Evolutionary conservation across 2,329 filamentous ascomycete species (phyloP).

Genomic region (Teratosphaeria destructans): DNA sequence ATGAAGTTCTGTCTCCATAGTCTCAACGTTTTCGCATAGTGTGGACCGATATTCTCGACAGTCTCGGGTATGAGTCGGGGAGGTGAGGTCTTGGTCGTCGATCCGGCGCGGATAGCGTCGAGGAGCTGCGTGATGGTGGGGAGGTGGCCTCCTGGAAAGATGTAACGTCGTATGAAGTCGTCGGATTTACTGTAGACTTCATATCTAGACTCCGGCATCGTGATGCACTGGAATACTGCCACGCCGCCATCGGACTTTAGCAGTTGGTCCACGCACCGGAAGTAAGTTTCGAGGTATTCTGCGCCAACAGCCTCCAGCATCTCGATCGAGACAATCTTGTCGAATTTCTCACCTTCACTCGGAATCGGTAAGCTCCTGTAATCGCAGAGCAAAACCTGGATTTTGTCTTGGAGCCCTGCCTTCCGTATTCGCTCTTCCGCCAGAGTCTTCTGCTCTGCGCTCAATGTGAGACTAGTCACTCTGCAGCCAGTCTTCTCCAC

Average conservation of each 20-base stretch:
- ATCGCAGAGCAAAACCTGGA: slow-evolving; percentile 57
- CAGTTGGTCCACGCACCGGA: slow-evolving; percentile 51
- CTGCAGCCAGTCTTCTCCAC: slow-evolving; percentile 55
- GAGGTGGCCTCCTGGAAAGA: slow-evolving; percentile 68
- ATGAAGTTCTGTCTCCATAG: slow-evolving; percentile 60
- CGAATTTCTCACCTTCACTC: slow-evolving; percentile 36
- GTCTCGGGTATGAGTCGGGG: slow-evolving; percentile 50
- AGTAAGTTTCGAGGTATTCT: slow-evolving; percentile 59
- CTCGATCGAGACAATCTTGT: slow-evolving; percentile 66
- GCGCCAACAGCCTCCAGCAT: slow-evolving; percentile 67
- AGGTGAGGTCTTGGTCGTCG: slow-evolving; percentile 37
- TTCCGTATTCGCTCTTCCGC: slow-evolving; percentile 54
- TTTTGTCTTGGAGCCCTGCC: slow-evolving; percentile 49
- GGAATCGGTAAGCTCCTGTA: slow-evolving; percentile 53
- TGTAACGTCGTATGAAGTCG: slow-evolving; percentile 68
- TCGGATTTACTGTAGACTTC: slow-evolving; percentile 55
- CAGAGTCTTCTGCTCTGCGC: slow-evolving; percentile 56
- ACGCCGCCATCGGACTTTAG: slow-evolving; percentile 57
- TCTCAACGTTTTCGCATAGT: slow-evolving; percentile 59
- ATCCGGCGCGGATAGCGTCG: slow-evolving; percentile 51
- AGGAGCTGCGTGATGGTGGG: slow-evolving; percentile 57
- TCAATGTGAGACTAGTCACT: slow-evolving; percentile 59
- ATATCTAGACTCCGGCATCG: slow-evolving; percentile 59
- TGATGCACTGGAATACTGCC: slow-evolving; percentile 66
- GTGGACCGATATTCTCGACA: slow-evolving; percentile 62